Base-by-base conservation (phyloP, 192 early-diverging fungal species). In the Coemansia sp. region DNA sequence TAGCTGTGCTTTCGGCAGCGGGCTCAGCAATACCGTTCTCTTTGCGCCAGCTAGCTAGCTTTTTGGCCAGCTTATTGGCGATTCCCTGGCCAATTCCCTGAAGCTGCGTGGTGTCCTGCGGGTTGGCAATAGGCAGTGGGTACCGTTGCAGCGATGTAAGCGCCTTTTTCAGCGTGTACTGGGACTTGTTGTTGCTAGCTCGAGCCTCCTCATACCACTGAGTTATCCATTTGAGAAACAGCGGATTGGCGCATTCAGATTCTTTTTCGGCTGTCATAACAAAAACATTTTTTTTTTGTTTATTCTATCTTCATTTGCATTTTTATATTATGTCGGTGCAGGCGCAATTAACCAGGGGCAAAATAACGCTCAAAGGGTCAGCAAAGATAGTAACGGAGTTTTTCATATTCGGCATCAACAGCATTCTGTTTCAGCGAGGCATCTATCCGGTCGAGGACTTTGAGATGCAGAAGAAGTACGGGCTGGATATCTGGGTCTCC, bases 361-460 rank as follows among this genome's bases (percentile, higher is more conserved):
- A 80, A 28, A 92, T 96, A 67, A 89, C 87, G 2, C 79, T 96
- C n/a, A 72, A 83, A 37, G 93, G 93, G 8, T 94, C 92, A 5
- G 87, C 91, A 4, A 82, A 82, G 33, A 88, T 91, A 37, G 87
- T 96, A 9, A 81, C 88, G 20, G 90, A 94, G 80, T 96, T 93
- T 72, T 96, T 96, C 77, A 88, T 87, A 63, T 91, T 85, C 41
- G 80, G 86, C 39, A 80, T 92, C 49, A 92, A 91, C 77, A 91
- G 89, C 62, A 90, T 98, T 23, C 82, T 98, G 21, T 96, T 88
- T 63, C 93, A 94, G 65, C 86, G 95, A 39, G 92, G 86, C 8
- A 70, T 98, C n/a, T 98, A 96, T 65, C 87, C 93, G n/a, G 82
- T 88, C 3, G 91, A 92, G 69, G 91, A 94, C 51, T 98, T 98